Base-by-base conservation (phyloP, 495 filamentous ascomycete genomes). In the Tuber microsphaerosporum region DNA sequence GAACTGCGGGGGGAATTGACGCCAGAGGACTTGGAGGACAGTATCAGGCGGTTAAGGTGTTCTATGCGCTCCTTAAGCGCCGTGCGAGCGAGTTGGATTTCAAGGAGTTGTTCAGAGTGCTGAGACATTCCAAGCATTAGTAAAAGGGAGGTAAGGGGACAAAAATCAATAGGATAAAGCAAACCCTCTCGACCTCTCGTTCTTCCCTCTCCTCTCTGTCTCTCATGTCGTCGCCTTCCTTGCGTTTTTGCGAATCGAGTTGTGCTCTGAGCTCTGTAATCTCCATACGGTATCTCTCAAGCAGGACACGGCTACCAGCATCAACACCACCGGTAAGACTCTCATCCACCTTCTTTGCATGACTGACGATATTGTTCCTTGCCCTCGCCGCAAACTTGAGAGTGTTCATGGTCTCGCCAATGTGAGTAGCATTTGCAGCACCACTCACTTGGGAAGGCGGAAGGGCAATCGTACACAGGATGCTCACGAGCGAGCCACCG, bases 51-150 rank as follows among this genome's bases (percentile, higher is more conserved):
- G 84, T 97, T 99, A 9, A 99, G 88, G 85, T 99, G 95, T 84
- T 97, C 94, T 77, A 99, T 99, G 42, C 95, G 90, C 84, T 98
- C 94, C 81, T 99, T 98, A 71, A 99, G 84, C 8, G 96, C 96
- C 2, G 94, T 99, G 41, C 96, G 89, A 20, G 95, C 95, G 42
- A 99, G 88, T 83, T 99, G 95, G 90, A 99, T 99, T 83, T 98
- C 95, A 69, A 98, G 87, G 87, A 99, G 94, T 83, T 99, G 95
- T 82, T 99, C 95, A 80, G 96, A 94, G 81, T 97, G 96, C 44
- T 82, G 44, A 72, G 71, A 72, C 71, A 75, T 56, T 70, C 69
- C 41, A 17, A 61, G 31, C 45, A 71, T 70, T 65, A 70, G 68
- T 56, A 20, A 78, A 78, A 46, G 26, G 70, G 73, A 71, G 31